Evolutionary conservation across 2,329 filamentous ascomycete genomes (phyloP), one percentile per base, ranked within the genome.

Genomic region (Aschersonia sp.): DNA sequence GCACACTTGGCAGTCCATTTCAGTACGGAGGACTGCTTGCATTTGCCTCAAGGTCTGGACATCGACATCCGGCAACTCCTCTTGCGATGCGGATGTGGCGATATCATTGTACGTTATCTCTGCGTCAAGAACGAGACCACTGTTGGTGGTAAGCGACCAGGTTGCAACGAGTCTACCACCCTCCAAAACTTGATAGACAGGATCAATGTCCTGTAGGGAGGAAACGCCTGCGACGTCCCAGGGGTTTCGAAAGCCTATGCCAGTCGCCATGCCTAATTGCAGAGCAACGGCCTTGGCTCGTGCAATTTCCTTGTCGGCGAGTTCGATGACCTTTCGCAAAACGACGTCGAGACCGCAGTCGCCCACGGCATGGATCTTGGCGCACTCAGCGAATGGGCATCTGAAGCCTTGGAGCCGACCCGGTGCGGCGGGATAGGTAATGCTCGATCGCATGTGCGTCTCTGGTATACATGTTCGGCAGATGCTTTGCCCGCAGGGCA

Each of bases 1-100:
- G 64, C 89, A 95, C 49, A 95, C 80, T 56, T 92, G 86, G 54
- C 89, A 95, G 57, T 95, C 87, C 58, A 94, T 69, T 59, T 94
- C 87, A 12, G 71, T 69, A 50, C 81, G 76, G 4, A 78, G 71
- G 1, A 71, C 67, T 30, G 83, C 74, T 55, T 79, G 78, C 11
- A 92, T 59, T 35, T 69, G 70, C 30, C 72, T 65, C 31, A 88
- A 56, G 47, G 6, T 48, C 43, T 11, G 42, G 46, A 11, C 50
- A 45, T 43, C 47, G 12, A 44, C 44, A 9, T 63, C 57, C 2
- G 58, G 55, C 32, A 55, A 59, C 4, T 60, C 55, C 8, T 62
- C 59, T 22, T 53, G 52, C 10, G 46, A 46, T 7, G 58, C 52
- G 6, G 63, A 48, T 6, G 54, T 50, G 1, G 52, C 46, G 1